These are phyloP conservation scores for Coleophoma eucalyptorum DNA, from an alignment of 2,329 filamentous ascomycete species.

Conservation along the genomic window DNA sequence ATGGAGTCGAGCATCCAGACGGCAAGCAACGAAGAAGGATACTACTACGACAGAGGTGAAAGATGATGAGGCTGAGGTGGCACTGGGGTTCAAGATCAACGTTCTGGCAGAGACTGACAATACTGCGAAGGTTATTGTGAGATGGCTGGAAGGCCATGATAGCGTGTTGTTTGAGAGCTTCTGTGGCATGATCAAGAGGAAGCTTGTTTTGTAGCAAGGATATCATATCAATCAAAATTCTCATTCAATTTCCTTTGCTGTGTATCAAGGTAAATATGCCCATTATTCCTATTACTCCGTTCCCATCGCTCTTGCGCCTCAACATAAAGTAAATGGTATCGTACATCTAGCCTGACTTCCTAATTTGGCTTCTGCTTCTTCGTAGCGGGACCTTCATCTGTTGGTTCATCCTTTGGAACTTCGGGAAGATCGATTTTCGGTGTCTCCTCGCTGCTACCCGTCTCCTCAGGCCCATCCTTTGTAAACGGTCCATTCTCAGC, in stretches of 20 bases:
- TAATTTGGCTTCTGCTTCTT: constrained; percentile 30
- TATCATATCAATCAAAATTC: neutral
- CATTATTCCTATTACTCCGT: too few species aligned
- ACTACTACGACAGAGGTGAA: constrained; percentile 19
- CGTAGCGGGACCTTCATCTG: constrained; percentile 22
- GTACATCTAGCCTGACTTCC: too few species aligned
- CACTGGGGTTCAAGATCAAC: constrained; percentile 56
- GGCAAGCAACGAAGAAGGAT: constrained; percentile 26
- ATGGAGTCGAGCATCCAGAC: constrained; percentile 30
- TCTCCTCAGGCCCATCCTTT: constrained; percentile 1
- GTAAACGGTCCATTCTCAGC: constrained; percentile 17
- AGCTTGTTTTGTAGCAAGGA: constrained; percentile 22
- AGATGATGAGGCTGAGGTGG: constrained; percentile 32
- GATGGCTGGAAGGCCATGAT: constrained; percentile 77
- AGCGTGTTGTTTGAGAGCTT: constrained; percentile 81
- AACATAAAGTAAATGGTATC: too few species aligned
- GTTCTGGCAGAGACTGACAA: constrained; percentile 35
- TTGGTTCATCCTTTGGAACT: constrained; percentile 31
- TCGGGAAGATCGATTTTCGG: constrained; percentile 29
- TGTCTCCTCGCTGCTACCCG: constrained; percentile 13
- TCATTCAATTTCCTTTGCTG: too few species aligned
- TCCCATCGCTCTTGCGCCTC: too few species aligned
- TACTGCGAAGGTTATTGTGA: constrained; percentile 45
- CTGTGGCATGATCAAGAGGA: constrained; percentile 70
- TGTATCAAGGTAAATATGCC: too few species aligned